A percentile compares a stretch with the other conserved stretches of the same genome.
Evolutionary conservation across 1,284 basidiomycete genomes (phyloP).

Genomic region (Pholiota adiposa): DNA sequence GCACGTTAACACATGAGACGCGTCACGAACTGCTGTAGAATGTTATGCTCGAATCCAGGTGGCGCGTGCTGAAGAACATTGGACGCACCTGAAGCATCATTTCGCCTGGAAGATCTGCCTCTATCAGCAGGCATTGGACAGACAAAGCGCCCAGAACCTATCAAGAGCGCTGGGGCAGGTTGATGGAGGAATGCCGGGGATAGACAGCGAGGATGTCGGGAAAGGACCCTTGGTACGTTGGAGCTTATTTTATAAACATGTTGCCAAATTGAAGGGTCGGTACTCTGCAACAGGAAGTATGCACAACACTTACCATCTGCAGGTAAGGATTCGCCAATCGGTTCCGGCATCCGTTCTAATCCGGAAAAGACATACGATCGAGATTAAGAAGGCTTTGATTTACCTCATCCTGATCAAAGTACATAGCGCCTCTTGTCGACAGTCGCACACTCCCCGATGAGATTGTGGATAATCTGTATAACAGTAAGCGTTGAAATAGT

Average conservation of each 20-base stretch:
- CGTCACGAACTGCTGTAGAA: not conserved
- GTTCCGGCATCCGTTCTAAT: conserved; percentile 5
- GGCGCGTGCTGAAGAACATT: not conserved
- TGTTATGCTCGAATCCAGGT: not conserved
- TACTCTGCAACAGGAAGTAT: conserved; percentile 12
- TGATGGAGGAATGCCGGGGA: conserved; percentile 8
- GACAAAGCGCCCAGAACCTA: conserved; percentile 19
- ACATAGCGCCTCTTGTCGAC: not conserved
- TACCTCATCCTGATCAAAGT: not conserved
- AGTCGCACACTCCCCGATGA: not conserved
- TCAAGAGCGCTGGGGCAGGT: conserved; percentile 16
- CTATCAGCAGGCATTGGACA: conserved; percentile 55
- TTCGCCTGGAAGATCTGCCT: conserved; percentile 46
- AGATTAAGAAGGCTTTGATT: not conserved
- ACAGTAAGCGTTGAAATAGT: not conserved
- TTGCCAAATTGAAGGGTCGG: conserved; percentile 21
- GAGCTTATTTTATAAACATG: conserved; percentile 21
- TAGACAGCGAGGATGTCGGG: conserved; percentile 8
- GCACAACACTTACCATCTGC: conserved; percentile 24
- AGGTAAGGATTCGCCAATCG: conserved; percentile 14
- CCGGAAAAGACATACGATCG: not conserved
- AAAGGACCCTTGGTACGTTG: conserved; percentile 8
- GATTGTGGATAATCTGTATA: not conserved
- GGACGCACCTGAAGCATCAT: conserved; percentile 21
- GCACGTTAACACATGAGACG: not conserved